Base-by-base conservation (phyloP, 2,329 filamentous ascomycete genomes). In the Beauveria australis region DNA sequence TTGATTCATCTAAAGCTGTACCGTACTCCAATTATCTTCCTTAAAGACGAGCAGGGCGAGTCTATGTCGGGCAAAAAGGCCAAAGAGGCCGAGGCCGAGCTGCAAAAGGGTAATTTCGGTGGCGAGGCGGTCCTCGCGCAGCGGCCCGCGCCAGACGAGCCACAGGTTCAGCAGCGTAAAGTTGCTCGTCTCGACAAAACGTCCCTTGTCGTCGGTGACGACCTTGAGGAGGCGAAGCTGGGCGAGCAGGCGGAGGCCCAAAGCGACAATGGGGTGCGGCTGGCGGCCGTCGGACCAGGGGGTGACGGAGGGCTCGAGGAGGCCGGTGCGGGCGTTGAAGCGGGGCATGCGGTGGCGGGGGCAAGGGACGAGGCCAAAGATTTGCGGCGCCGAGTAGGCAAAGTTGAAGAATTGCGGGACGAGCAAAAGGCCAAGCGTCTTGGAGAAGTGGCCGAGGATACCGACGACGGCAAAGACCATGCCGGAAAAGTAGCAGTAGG, bases 391-490 rank as follows among this genome's bases (percentile, higher is more conserved):
- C 44, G 92, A 97, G 78, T 97, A 99, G 66, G 93, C 71, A 72
- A 97, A 97, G 78, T 99, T 99, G 82, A 95, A 92, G 68, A 95
- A 89, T 76, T 99, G 94, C 16, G 94, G 94, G 44, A 96, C 81
- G 66, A 99, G 88, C 9, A 99, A 81, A 55, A 99, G 83, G 60
- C 96, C 83, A 51, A 99, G 82, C 1, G 94, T 99, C 77, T 99
- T 99, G 78, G 90, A 95, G 78, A 99, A 99, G 77, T 99, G 94
- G 26, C 94, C 94, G 57, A 97, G 82, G 70, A 99, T 97, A 64
- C 91, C 92, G 65, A 97, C 94, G 49, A 97, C 92, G 59, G 93
- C 94, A 72, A 99, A 99, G 44, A 97, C 90, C 92, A 99, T 99
- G 66, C 94, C 94, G 0, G 94, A 94, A 74, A 99, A 97, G 77